Percentiles rank a stretch among this genome's conserved stretches.
Evolutionary conservation across 1,139 yeast genomes (phyloP).

Genomic region (Sugiyamaella xylanicola): DNA sequence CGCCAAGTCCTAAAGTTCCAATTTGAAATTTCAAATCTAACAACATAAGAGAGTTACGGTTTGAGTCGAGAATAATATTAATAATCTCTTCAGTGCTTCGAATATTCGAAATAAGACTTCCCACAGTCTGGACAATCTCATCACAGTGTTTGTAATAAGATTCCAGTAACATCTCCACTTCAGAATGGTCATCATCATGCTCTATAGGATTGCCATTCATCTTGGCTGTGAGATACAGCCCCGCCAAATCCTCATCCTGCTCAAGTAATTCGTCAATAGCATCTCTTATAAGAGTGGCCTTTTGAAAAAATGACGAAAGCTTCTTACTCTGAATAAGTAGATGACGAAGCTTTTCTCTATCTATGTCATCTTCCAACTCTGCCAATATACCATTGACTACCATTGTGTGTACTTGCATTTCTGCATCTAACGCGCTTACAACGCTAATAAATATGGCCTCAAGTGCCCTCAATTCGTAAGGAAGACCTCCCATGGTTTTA

Average conservation of each 20-base stretch:
- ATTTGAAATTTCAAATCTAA: slow-evolving; percentile 85
- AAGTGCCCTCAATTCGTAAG: slow-evolving; percentile 84
- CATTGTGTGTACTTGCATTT: slow-evolving; percentile 71
- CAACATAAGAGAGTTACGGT: slow-evolving; percentile 91
- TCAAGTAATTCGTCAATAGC: slow-evolving; percentile 86
- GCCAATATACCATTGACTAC: slow-evolving; percentile 76
- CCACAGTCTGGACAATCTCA: slow-evolving; percentile 93
- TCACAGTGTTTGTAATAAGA: slow-evolving; percentile 94
- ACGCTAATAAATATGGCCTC: slow-evolving; percentile 88
- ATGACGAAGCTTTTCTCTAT: slow-evolving; percentile 77
- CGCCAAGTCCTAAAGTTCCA: slow-evolving; percentile 84
- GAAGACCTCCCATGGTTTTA: slow-evolving; percentile 43
- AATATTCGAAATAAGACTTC: slow-evolving; percentile 79
- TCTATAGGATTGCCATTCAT: slow-evolving; percentile 39
- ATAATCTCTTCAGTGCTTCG: slow-evolving; percentile 95
- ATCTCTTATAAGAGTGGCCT: slow-evolving; percentile 78
- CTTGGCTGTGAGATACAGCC: slow-evolving; percentile 70
- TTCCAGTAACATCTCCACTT: slow-evolving; percentile 88
- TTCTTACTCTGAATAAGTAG: slow-evolving; percentile 80
- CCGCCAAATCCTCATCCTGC: slow-evolving; percentile 88
- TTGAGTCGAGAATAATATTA: slow-evolving; percentile 91
- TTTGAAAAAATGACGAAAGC: slow-evolving; percentile 78
- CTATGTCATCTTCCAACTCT: slow-evolving; percentile 84
- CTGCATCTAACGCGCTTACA: slow-evolving; percentile 80
- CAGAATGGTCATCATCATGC: slow-evolving; percentile 57